Conservation (phyloP, 2,329 filamentous ascomycete species). For the Talaromyces piceae region DNA sequence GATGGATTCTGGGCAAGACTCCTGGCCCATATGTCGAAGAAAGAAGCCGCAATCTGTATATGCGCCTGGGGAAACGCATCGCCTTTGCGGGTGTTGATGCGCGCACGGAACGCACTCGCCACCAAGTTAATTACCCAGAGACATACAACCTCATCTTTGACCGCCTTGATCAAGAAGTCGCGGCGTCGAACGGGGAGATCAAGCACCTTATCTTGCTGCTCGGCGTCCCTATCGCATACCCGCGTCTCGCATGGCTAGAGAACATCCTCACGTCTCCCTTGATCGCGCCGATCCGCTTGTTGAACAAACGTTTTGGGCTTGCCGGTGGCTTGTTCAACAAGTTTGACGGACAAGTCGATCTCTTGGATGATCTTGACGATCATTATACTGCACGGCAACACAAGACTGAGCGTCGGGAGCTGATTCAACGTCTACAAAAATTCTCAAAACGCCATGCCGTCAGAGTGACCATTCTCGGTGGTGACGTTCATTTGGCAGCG, state of each 20-base stretch:
- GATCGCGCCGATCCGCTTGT: conserved; percentile 78
- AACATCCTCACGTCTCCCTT: conserved; percentile 82
- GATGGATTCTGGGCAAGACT: conserved; percentile 69
- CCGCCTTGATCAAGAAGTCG: conserved; percentile 47
- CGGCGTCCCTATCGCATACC: conserved; percentile 63
- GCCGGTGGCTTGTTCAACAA: conserved; percentile 84
- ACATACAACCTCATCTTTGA: conserved; percentile 56
- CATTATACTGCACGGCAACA: conserved; percentile 86
- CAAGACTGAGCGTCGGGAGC: conserved; percentile 73
- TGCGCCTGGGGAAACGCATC: conserved; percentile 58
- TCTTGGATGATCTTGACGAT: conserved; percentile 59
- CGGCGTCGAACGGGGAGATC: conserved; percentile 46
- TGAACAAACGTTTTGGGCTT: conserved; percentile 85
- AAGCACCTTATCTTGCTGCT: conserved; percentile 57
- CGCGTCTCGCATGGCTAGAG: conserved; percentile 88
- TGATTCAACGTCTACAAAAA: conserved; percentile 59
- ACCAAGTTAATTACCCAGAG: conserved; percentile 80
- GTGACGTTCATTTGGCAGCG: conserved; percentile 58
- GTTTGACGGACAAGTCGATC: conserved; percentile 70
- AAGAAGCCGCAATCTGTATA: conserved; percentile 53
- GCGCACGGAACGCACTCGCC: conserved; percentile 70
- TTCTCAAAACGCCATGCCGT: conserved; percentile 49
- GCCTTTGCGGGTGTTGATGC: conserved; percentile 55
- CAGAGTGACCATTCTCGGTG: conserved; percentile 56
- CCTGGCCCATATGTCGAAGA: conserved; percentile 63